Evolutionary conservation across 1,284 basidiomycete species (phyloP), one percentile per base, ranked within the genome.

Genomic region (Ustilago bromivora): DNA sequence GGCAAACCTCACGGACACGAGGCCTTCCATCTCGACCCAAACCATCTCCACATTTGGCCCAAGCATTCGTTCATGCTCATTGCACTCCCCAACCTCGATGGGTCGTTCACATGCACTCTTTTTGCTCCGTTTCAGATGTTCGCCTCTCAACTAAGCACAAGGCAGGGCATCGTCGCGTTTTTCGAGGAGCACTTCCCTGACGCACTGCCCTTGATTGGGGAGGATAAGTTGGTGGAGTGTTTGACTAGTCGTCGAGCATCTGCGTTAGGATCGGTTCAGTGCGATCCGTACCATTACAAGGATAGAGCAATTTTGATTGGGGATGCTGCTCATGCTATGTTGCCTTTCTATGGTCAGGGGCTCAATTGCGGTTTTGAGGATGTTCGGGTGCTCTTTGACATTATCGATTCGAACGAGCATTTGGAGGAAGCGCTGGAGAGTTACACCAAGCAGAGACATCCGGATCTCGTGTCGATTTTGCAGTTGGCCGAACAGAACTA

Each of bases 31-130:
- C 91, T 99, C 87, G 94, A 97, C 89, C 93, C 94, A 77, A 92
- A 94, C 87, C 94, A 98, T 87, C 91, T 99, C 77, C 97, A 99
- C 88, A 98, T 99, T 85, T 99, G 96, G 96, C 97, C 96, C 67
- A 92, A 95, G 84, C 94, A 96, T 87, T 93, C 94, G 58, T 98
- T 98, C 89, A 99, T 99, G 96, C 90, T 99, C 82, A 98, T 99
- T 84, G 97, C 95, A 19, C 91, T 99, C 59, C 95, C 96, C 76
- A 99, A 85, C 59, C 41, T 64, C 36, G 88, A 89, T 76, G 84
- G 87, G 43, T 87, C 87, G 9, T 89, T 89, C 81, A 89, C 89
- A 0, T 86, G 88, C 87, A 98, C 96, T 28, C 89, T 99, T 71
- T 99, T 98, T 88, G 94, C 94, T 63, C 95, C 95, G 19, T 92